phyloP scores from a whole-genome alignment of 164 flowering plant species.

The Sedum album region DNA sequence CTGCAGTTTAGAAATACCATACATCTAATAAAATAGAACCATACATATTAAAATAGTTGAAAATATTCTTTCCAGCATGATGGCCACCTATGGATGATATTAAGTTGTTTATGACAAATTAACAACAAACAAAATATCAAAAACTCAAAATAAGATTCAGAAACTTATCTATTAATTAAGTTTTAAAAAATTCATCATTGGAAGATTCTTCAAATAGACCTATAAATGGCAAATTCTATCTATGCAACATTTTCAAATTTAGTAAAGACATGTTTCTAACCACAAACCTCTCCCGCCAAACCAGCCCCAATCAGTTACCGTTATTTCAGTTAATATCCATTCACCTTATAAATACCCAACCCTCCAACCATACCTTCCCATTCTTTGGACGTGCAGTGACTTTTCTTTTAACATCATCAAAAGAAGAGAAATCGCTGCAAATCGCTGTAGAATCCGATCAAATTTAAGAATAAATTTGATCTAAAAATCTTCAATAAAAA shows the following conservation, averaged over 20 bases:
- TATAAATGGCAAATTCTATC: neutral
- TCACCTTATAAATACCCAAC: neutral
- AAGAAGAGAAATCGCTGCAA: neutral
- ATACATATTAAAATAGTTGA: too few species aligned
- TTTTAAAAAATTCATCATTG: too few species aligned
- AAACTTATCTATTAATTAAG: too few species aligned
- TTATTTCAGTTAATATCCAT: neutral
- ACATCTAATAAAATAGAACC: too few species aligned
- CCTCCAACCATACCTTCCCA: neutral
- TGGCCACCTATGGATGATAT: too few species aligned
- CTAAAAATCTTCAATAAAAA: neutral
- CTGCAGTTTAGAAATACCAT: too few species aligned
- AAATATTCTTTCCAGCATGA: too few species aligned
- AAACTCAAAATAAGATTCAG: neutral
- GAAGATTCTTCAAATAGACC: too few species aligned
- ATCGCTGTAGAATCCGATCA: constrained; percentile 5
- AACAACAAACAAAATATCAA: too few species aligned
- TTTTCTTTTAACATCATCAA: neutral
- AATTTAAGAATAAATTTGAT: neutral
- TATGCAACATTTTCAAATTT: neutral
- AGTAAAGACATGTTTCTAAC: constrained; percentile 3
- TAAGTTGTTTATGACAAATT: too few species aligned
- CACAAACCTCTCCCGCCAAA: constrained; percentile 7
- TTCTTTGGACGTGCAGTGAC: constrained; percentile 12
- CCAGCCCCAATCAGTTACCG: neutral